phyloP scores from a whole-genome alignment of 1,139 yeast species.

The Diutina catenulata region DNA sequence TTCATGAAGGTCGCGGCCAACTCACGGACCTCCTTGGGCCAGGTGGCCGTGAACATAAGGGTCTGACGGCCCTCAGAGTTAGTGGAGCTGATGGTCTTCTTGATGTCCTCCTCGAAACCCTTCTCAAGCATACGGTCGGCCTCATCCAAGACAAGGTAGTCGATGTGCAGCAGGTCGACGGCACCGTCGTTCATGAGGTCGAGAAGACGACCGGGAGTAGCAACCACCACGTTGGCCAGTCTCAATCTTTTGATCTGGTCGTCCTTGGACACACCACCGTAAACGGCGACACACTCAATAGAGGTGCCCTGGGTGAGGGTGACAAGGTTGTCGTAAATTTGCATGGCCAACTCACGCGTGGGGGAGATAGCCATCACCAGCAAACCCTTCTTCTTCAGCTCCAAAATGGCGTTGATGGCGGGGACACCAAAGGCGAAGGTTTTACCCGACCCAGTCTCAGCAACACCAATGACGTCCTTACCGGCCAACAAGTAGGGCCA shows the following conservation, averaged over 20 bases:
- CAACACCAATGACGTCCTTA: slow-evolving; percentile 91
- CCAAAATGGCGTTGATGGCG: slow-evolving; percentile 63
- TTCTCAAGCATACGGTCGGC: slow-evolving; percentile 96
- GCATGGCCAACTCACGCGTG: slow-evolving; percentile 93
- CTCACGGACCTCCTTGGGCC: slow-evolving; percentile 90
- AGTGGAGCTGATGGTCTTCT: slow-evolving; percentile 56
- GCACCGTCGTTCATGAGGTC: slow-evolving; percentile 88
- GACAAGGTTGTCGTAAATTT: slow-evolving; percentile 75
- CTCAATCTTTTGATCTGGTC: slow-evolving; percentile 67
- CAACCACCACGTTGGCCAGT: slow-evolving; percentile 69
- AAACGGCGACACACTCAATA: slow-evolving; percentile 70
- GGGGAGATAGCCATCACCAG: slow-evolving; percentile 86
- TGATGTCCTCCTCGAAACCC: slow-evolving; percentile 95
- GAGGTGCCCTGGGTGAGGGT: slow-evolving; percentile 47
- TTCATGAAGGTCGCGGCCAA: slow-evolving; percentile 82
- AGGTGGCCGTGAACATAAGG: slow-evolving; percentile 80
- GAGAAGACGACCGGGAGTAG: slow-evolving; percentile 93
- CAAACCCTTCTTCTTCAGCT: slow-evolving; percentile 34
- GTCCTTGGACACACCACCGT: slow-evolving; percentile 96
- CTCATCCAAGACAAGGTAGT: slow-evolving; percentile 85
- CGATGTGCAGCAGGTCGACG: slow-evolving; percentile 53
- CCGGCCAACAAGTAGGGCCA: slow-evolving; percentile 87
- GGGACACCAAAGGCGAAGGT: slow-evolving; percentile 98
- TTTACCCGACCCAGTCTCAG: slow-evolving; percentile 97
- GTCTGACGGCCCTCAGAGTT: slow-evolving; percentile 52